Evolutionary conservation across 2,329 filamentous ascomycete genomes (phyloP).

Genomic region (Tolypocladium tropicale): DNA sequence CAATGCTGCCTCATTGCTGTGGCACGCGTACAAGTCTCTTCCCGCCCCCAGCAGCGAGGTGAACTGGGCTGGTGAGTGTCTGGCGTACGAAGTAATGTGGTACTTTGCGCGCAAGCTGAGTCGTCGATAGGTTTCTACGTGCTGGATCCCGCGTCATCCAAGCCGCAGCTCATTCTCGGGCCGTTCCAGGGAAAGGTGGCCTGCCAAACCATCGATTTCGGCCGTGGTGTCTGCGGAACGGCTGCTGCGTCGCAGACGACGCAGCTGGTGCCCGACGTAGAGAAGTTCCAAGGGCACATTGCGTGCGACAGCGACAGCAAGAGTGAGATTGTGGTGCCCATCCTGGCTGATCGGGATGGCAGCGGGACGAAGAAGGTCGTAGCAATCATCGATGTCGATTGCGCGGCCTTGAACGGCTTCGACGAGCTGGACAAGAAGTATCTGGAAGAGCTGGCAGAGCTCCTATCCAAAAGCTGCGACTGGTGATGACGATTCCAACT

Average conservation of each 20-base stretch:
- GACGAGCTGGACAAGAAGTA: slow-evolving; percentile 55
- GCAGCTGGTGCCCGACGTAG: slow-evolving; percentile 60
- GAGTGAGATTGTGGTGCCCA: slow-evolving; percentile 76
- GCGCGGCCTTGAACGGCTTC: slow-evolving; percentile 56
- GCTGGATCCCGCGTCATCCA: slow-evolving; percentile 37
- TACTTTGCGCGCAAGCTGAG: background rate
- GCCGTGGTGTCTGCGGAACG: slow-evolving; percentile 64
- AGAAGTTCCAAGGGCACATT: slow-evolving; percentile 69
- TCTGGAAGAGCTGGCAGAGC: slow-evolving; percentile 54
- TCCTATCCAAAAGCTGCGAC: slow-evolving; percentile 53
- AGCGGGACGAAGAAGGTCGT: slow-evolving; percentile 38
- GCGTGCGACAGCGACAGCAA: slow-evolving; percentile 66
- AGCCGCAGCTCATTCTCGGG: slow-evolving; percentile 57
- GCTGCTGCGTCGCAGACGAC: slow-evolving; percentile 52
- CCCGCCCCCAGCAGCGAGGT: slow-evolving; percentile 53
- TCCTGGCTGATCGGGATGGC: slow-evolving; percentile 31
- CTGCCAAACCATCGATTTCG: slow-evolving; percentile 67
- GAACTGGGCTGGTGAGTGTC: slow-evolving; percentile 60
- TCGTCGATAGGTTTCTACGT: slow-evolving; percentile 57
- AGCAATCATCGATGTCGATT: slow-evolving; percentile 74
- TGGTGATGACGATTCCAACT: slow-evolving; percentile 33
- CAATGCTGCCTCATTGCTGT: slow-evolving; percentile 65
- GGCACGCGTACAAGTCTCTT: slow-evolving; percentile 70
- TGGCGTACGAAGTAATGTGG: too few relatives aligned
- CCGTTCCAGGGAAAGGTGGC: slow-evolving; percentile 75